Evolutionary conservation across 306 rosid genomes (phyloP).

Genomic region (Lagenaria siceraria): DNA sequence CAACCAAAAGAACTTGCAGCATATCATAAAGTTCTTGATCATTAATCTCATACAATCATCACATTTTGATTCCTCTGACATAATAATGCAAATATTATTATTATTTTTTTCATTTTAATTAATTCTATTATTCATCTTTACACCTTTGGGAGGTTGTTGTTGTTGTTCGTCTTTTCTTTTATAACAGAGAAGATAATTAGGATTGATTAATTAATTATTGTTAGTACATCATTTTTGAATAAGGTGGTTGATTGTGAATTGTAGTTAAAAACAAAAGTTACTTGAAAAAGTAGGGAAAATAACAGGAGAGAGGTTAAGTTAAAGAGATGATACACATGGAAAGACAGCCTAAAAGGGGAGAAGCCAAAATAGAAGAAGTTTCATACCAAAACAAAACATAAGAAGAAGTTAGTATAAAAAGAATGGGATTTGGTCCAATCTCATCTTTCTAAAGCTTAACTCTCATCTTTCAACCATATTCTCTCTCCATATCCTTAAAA

Average conservation of each 20-base stretch:
- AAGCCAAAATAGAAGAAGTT: neutral
- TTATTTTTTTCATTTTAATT: neutral
- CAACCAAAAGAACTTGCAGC: conserved; percentile 1
- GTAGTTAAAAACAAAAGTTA: neutral
- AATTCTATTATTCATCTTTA: neutral
- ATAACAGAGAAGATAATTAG: neutral
- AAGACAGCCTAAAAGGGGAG: neutral
- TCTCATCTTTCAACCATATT: neutral
- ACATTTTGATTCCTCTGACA: conserved; percentile 13
- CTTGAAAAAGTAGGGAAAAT: neutral
- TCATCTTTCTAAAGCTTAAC: conserved; percentile 3
- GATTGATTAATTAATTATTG: neutral
- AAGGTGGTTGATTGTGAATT: neutral
- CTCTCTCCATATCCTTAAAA: neutral
- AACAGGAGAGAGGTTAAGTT: neutral
- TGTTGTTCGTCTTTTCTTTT: neutral
- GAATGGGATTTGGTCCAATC: neutral
- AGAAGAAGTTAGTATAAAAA: neutral
- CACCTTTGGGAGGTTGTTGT: neutral
- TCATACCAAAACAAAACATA: neutral
- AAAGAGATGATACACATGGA: neutral
- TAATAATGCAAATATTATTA: neutral
- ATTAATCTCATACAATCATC: conserved; percentile 4
- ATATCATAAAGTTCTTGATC: conserved; percentile 1
- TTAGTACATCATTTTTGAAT: neutral